Percentiles rank a stretch among this genome's conserved stretches.
These are phyloP conservation scores for Talaromyces sp. DNA, from an alignment of 2,329 filamentous ascomycete species.

Conservation along the genomic window DNA sequence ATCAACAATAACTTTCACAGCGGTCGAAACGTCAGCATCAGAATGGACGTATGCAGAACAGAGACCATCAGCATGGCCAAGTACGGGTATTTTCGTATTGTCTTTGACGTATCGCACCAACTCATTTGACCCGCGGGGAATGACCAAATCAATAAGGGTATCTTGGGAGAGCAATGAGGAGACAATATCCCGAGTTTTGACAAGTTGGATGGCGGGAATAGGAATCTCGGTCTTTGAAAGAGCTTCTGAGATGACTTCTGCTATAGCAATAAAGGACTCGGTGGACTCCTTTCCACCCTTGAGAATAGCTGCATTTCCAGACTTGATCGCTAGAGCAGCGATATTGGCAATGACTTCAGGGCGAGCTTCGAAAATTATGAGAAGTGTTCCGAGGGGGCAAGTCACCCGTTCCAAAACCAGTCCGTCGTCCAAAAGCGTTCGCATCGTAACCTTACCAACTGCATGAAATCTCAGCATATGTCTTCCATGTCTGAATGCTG, in stretches of 20 bases:
- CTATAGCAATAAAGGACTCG: conserved; percentile 90
- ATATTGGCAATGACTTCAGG: conserved; percentile 99
- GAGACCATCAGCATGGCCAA: conserved; percentile 92
- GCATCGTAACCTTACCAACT: conserved; percentile 82
- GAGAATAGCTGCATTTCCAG: conserved; percentile 91
- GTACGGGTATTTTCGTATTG: conserved; percentile 87
- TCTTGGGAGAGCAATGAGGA: conserved; percentile 83
- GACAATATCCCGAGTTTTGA: conserved; percentile 88
- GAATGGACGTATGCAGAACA: conserved; percentile 82
- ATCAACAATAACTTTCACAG: conserved; percentile 75
- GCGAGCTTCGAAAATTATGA: conserved; percentile 97
- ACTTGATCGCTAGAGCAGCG: conserved; percentile 91
- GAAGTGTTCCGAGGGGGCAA: conserved; percentile 92
- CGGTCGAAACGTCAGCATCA: conserved; percentile 70
- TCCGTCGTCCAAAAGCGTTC: conserved; percentile 81
- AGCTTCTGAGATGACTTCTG: conserved; percentile 75
- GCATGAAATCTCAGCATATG: conserved; percentile 5
- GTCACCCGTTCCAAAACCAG: conserved; percentile 82
- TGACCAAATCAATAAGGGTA: conserved; percentile 87
- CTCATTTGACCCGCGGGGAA: conserved; percentile 86
- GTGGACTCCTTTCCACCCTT: conserved; percentile 97
- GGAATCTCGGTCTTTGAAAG: conserved; percentile 72
- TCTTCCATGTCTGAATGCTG: background rate
- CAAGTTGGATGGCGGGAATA: conserved; percentile 83
- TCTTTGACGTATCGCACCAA: conserved; percentile 86